These are phyloP conservation scores for Saksenaea oblongispora DNA, from an alignment of 371 early-diverging fungal genomes.

Conservation along the genomic window DNA sequence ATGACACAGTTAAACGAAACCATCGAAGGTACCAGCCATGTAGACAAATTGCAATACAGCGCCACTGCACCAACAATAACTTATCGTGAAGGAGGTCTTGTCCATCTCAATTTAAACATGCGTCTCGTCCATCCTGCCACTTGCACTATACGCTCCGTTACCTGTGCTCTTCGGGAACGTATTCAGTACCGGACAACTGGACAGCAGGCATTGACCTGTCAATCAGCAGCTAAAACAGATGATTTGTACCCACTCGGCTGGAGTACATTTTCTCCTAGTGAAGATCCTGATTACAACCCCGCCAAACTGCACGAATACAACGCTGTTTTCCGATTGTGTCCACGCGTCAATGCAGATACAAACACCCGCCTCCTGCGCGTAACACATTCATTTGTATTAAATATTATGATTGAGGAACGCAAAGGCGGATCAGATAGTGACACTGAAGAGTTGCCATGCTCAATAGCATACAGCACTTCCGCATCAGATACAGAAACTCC, in stretches of 20 bases:
- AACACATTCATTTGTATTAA: constrained; percentile 26
- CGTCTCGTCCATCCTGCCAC: constrained; percentile 32
- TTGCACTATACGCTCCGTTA: constrained; percentile 35
- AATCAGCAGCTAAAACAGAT: constrained; percentile 15
- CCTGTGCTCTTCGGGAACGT: constrained; percentile 46
- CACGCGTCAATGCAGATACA: constrained; percentile 34
- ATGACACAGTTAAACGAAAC: constrained; percentile 28
- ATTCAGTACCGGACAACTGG: constrained; percentile 48
- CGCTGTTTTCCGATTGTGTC: constrained; percentile 32
- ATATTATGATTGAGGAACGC: constrained; percentile 23
- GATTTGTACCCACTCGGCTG: constrained; percentile 29
- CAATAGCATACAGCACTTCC: neutral
- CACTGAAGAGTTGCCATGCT: neutral
- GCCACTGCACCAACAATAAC: constrained; percentile 45
- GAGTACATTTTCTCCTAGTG: constrained; percentile 27
- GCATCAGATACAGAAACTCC: constrained; percentile 7
- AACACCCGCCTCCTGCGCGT: constrained; percentile 25
- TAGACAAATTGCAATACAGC: constrained; percentile 31
- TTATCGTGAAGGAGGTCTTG: constrained; percentile 50
- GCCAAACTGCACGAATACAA: constrained; percentile 24
- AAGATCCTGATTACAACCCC: neutral
- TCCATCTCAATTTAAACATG: constrained; percentile 39
- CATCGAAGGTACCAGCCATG: constrained; percentile 28
- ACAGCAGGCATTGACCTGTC: constrained; percentile 1
- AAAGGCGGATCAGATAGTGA: neutral